Percentiles rank a stretch among this genome's conserved stretches.
Conservation (phyloP, 108 stramenopile genomes). For the Hondaea fermentalgiana region DNA sequence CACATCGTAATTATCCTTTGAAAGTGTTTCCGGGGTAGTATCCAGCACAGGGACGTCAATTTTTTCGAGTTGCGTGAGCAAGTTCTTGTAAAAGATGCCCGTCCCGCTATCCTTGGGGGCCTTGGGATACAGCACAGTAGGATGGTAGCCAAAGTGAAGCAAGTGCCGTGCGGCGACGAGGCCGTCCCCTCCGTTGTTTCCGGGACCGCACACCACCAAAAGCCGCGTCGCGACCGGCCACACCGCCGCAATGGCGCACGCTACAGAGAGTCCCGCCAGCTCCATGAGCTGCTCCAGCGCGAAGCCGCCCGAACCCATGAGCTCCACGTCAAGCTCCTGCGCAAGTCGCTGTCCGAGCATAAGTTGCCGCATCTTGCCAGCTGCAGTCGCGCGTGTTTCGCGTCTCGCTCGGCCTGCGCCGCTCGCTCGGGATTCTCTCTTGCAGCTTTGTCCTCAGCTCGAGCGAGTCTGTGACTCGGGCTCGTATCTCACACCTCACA, state of each 20-base stretch:
- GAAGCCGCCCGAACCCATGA: slow-evolving; percentile 86
- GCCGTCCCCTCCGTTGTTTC: slow-evolving; percentile 99
- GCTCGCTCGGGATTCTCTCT: no score
- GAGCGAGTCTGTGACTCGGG: no score
- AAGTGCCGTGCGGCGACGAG: slow-evolving; percentile 94
- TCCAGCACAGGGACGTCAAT: slow-evolving; percentile 60
- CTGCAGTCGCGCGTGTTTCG: not conserved
- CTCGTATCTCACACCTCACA: no score
- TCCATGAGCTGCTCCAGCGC: slow-evolving; percentile 97
- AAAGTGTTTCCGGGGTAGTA: not conserved
- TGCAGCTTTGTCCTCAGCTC: no score
- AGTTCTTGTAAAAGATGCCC: not conserved
- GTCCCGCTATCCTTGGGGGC: not conserved
- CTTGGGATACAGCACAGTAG: slow-evolving; percentile 80
- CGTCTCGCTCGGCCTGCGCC: not conserved
- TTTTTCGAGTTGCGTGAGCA: slow-evolving; percentile 77
- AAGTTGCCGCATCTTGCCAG: not conserved
- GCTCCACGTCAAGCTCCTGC: slow-evolving; percentile 75
- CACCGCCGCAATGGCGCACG: slow-evolving; percentile 59
- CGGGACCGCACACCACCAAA: slow-evolving; percentile 66
- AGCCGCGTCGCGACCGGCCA: slow-evolving; percentile 31
- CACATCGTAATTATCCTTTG: slow-evolving; percentile 43
- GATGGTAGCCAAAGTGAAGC: slow-evolving; percentile 72
- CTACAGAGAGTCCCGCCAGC: slow-evolving; percentile 85
- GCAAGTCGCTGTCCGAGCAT: slow-evolving; percentile 54